Conservation (phyloP, 345 rosid species). For the Rubroshorea leprosula region DNA sequence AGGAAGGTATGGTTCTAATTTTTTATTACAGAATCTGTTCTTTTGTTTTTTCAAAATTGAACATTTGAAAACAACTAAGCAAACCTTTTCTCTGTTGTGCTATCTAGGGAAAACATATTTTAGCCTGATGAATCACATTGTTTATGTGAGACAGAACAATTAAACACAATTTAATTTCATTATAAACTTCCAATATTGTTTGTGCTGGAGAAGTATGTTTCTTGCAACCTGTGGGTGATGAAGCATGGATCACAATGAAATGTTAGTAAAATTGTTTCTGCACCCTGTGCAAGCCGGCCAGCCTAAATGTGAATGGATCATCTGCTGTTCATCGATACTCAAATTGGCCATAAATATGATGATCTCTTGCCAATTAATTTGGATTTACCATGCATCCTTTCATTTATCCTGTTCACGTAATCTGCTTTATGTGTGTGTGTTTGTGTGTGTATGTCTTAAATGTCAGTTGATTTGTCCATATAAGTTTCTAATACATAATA, state of each 20-base stretch:
- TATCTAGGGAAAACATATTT: background rate
- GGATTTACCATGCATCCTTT: background rate
- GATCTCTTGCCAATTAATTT: background rate
- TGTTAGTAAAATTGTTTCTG: no score
- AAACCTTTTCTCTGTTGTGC: background rate
- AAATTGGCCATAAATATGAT: background rate
- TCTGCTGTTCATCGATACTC: background rate
- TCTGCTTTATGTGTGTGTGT: no score
- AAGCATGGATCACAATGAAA: no score
- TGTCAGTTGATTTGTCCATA: no score
- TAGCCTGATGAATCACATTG: background rate
- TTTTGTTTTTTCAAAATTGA: background rate
- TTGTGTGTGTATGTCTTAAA: no score
- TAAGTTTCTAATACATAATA: no score
- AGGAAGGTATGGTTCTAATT: conserved; percentile 39
- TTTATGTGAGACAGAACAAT: background rate
- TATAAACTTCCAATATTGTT: no score
- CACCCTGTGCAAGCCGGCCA: no score
- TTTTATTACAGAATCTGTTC: no score
- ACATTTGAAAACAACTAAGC: background rate
- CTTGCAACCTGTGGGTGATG: background rate
- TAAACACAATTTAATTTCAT: background rate
- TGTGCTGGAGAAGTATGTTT: background rate
- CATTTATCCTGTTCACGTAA: background rate
- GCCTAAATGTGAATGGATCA: no score